Evolutionary conservation across 805 yeast genomes (phyloP), one percentile per base, ranked within the genome.

Genomic region (Yamadazyma laniorum): DNA sequence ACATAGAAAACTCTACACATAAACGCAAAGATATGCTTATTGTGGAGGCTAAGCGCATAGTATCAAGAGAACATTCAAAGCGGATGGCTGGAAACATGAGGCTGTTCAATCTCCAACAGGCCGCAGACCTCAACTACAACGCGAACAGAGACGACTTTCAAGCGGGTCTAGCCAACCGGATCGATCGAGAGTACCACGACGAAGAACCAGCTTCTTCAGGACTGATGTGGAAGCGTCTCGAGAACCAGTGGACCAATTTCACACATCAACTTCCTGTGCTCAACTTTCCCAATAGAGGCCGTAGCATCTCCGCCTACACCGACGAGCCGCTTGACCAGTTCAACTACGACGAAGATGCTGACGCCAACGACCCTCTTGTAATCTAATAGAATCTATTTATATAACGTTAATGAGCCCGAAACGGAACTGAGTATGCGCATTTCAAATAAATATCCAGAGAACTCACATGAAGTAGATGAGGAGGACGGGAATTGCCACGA

Each of bases 41-140:
- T 29, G 70, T 58, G 3, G 74, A 68, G 47, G 72, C 71, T 9
- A 68, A 65, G 40, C 40, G 72, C n/a, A 63, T 65, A 3, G 54
- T 67, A 5, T 50, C 59, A 28, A 46, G 69, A 45, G 73, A 68
- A 43, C 32, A 53, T 32, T 43, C 51, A 13, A 59, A 55, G 30
- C 51, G 69, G 25, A 34, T 40, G 18, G 30, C 47, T 3, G 22
- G 27, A n/a, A 36, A 43, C 6, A 45, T 61, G 31, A 47, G 70
- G 8, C 55, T 59, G 5, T 64, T 61, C 47, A 58, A 59, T 38
- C 44, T 55, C 13, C 42, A 35, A 16, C 36, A 33, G 17, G 57
- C 59, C 8, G 60, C 64, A 3, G 50, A 58, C 40, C 27, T 48
- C 22, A 61, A 58, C 42, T 61, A 62, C 39, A 59, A 61, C 18